Percentiles rank a stretch among this genome's conserved stretches.
Evolutionary conservation across 805 yeast species (phyloP).

Genomic region (Kazachstania africana): DNA sequence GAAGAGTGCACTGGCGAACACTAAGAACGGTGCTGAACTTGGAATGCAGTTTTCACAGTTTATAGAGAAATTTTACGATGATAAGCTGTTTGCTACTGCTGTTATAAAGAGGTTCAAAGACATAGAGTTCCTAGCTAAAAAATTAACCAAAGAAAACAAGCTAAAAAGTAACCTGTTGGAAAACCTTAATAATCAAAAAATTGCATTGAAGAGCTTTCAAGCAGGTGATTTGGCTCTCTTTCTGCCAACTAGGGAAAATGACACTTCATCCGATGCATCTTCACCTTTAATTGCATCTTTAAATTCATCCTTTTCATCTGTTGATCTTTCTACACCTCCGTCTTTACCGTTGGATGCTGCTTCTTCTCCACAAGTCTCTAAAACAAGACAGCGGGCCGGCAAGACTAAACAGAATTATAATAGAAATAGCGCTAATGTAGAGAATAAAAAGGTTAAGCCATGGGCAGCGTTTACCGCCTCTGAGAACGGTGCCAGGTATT

Average conservation of each 20-base stretch:
- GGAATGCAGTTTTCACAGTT: conserved; percentile 1
- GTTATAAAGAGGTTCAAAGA: conserved; percentile 73
- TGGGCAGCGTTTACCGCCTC: conserved; percentile 92
- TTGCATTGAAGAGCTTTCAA: conserved; percentile 57
- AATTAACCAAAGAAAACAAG: conserved; percentile 51
- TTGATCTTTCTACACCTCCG: conserved; percentile 25
- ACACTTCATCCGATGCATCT: conserved; percentile 7
- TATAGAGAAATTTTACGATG: conserved; percentile 19
- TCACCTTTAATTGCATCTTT: conserved; percentile 20
- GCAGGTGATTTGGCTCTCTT: conserved; percentile 73
- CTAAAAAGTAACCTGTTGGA: conserved; percentile 20
- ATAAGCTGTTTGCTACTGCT: conserved; percentile 27
- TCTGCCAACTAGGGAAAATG: conserved; percentile 52
- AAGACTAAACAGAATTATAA: conserved; percentile 7
- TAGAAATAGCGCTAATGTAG: neutral
- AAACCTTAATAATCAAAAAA: conserved; percentile 30
- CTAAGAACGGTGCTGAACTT: neutral
- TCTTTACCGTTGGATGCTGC: conserved; percentile 14
- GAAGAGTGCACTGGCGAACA: conserved; percentile 7
- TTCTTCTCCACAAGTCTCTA: neutral
- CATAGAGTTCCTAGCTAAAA: conserved; percentile 82
- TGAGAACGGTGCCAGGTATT: conserved; percentile 69
- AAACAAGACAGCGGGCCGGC: no score
- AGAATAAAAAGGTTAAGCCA: conserved; percentile 30
- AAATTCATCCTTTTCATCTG: conserved; percentile 26